These are phyloP conservation scores for Chondrus crispus DNA, from an alignment of 23 red algal species.

Conservation along the genomic window DNA sequence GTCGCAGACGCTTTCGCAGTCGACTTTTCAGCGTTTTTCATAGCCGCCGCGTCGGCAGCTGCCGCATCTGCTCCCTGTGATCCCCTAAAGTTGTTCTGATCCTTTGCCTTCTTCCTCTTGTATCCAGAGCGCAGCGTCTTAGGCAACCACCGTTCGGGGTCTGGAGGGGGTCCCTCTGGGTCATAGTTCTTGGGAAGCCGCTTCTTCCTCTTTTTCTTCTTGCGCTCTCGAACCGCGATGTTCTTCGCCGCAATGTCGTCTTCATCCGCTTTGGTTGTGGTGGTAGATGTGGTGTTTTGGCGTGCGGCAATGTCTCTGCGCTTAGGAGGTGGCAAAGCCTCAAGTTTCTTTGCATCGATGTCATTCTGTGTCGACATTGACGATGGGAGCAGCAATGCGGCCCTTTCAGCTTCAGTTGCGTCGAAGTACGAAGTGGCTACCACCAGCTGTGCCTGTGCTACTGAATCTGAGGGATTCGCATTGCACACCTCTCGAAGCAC, in stretches of 20 bases:
- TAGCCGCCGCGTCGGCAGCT: slow-evolving; percentile 41
- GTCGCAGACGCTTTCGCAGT: not conserved
- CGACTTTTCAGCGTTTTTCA: slow-evolving; percentile 19
- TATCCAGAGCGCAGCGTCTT: slow-evolving; percentile 58
- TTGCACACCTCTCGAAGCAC: not conserved
- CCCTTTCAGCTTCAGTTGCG: slow-evolving; percentile 27
- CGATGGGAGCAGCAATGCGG: not conserved
- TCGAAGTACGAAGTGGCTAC: slow-evolving; percentile 66
- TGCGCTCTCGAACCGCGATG: not conserved
- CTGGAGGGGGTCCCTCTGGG: slow-evolving; percentile 63
- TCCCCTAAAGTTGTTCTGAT: slow-evolving; percentile 36
- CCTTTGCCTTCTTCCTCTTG: slow-evolving; percentile 44
- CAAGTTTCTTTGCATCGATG: slow-evolving; percentile 29
- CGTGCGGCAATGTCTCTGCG: slow-evolving; percentile 19
- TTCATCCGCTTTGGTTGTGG: not conserved
- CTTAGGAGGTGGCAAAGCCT: slow-evolving; percentile 52
- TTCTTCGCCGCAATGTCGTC: not conserved
- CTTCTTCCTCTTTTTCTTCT: slow-evolving; percentile 77
- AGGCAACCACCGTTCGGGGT: slow-evolving; percentile 70
- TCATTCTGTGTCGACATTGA: not conserved
- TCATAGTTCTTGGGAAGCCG: slow-evolving; percentile 66
- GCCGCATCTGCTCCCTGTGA: slow-evolving; percentile 69
- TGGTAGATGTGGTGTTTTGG: not conserved
- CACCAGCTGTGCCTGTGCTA: slow-evolving; percentile 31
- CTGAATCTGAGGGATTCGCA: not conserved